Evolutionary conservation across 495 filamentous ascomycete genomes (phyloP), one percentile per base, ranked within the genome.

Genomic region (Gamarada debralockiae): DNA sequence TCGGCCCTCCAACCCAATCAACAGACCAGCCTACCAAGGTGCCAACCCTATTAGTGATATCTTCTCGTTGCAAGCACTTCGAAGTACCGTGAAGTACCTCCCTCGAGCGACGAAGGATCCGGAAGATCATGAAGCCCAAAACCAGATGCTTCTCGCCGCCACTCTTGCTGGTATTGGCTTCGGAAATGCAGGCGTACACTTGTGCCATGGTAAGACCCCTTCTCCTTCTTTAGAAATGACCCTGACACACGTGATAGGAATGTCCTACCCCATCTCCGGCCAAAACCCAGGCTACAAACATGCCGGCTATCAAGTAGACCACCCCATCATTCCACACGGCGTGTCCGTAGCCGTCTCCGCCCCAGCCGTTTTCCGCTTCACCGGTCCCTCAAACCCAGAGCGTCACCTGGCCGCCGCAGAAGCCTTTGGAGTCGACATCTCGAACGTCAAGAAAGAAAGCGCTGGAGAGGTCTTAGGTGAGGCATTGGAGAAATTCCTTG

Each of bases 31-130:
- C 2, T 98, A 98, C 63, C 93, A 98, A 63, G 93, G 93, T 37
- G 91, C 93, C 6, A 98, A 98, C 66, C 93, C 93, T 2, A 97
- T 98, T 43, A 92, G 87, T 18, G 93, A 98, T 63, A 89, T 98
- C 52, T 98, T 98, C 73, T 90, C 86, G 21, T 76, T 97, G 13
- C 82, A 85, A 49, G 89, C 92, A 2, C 79, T 98, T 2, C 74
- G 81, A 29, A 75, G 76, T 65, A 92, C 89, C 0, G 79, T 95
- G 36, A 90, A 96, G 65, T 97, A 96, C 66, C 84, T 98, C 0
- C 93, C 90, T 1, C 81, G 92, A 41, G 84, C 90, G 2, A 86
- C 90, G 9, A 80, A 77, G 31, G 90, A 98, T 57, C 90, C 90
- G 0, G 90, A 95, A 6, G 95, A 97, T 68, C 72, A 76, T 48